phyloP scores from a whole-genome alignment of 768 basidiomycete genomes.

The Cyathus striatus region DNA sequence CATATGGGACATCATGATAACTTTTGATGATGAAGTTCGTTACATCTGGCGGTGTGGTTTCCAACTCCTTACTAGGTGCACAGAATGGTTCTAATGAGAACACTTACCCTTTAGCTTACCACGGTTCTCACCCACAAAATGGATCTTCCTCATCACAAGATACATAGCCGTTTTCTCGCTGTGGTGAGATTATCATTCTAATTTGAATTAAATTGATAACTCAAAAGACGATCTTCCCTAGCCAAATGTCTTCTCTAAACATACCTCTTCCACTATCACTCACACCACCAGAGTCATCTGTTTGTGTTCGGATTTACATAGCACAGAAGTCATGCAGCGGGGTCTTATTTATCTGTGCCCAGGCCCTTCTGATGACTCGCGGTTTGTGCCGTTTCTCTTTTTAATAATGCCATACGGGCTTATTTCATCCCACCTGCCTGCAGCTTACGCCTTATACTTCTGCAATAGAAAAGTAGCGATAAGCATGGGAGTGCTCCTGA shows the following conservation, averaged over 20 bases:
- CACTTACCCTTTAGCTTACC: slow-evolving; percentile 5
- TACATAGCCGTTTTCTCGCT: slow-evolving; percentile 13
- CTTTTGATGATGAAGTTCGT: slow-evolving; percentile 11
- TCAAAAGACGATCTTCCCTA: too few relatives aligned
- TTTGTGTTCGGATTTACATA: too few relatives aligned
- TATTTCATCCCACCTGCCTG: background rate
- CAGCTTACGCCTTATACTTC: background rate
- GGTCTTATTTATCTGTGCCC: slow-evolving; percentile 13
- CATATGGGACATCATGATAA: slow-evolving; percentile 13
- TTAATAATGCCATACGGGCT: too few relatives aligned
- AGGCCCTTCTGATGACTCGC: slow-evolving; percentile 13
- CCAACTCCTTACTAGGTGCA: too few relatives aligned
- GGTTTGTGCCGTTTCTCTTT: slow-evolving; percentile 3
- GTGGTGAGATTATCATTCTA: slow-evolving; percentile 10
- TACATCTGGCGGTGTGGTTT: slow-evolving; percentile 12
- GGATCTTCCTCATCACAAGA: slow-evolving; percentile 15
- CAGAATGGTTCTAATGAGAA: background rate
- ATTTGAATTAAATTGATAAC: too few relatives aligned
- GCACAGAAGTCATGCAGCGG: background rate
- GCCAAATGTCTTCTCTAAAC: too few relatives aligned
- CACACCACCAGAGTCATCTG: too few relatives aligned
- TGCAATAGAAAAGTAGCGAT: background rate
- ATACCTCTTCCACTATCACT: too few relatives aligned
- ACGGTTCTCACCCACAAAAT: slow-evolving; percentile 13
- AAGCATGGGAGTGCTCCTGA: background rate